phyloP scores from a whole-genome alignment of 2,329 filamentous ascomycete species.

The Colletotrichum sp. region DNA sequence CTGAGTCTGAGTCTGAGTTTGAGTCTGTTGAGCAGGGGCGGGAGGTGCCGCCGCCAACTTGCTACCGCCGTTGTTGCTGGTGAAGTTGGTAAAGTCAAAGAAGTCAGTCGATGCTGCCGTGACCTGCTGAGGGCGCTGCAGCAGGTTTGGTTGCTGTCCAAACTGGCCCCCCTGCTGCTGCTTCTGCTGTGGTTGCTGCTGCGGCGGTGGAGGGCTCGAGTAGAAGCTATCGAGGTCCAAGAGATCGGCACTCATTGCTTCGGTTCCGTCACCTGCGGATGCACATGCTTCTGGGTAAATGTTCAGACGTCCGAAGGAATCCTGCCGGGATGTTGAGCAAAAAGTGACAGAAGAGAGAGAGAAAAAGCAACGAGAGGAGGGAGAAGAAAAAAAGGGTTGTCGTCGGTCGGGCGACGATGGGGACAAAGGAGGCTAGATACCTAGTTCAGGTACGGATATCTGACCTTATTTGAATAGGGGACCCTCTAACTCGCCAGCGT shows the following conservation, averaged over 20 bases:
- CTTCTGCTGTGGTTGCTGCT: slow-evolving; percentile 27
- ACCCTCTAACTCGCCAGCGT: neutral
- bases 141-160: slow-evolving; percentile 21
- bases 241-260: slow-evolving; percentile 67
- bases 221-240: slow-evolving; percentile 65
- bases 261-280: slow-evolving; percentile 17
- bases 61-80: slow-evolving; percentile 15
- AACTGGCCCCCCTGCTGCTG: slow-evolving; percentile 7
- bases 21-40: slow-evolving; percentile 8
- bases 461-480: slow-evolving; percentile 13
- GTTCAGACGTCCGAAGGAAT: neutral
- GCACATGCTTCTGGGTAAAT: slow-evolving; percentile 1
- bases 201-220: slow-evolving; percentile 31
- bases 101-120: slow-evolving; percentile 28
- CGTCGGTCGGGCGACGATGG: neutral
- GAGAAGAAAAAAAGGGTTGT: neutral
- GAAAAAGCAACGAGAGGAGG: neutral
- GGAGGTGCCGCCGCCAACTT: neutral
- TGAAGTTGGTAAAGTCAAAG: slow-evolving; percentile 28
- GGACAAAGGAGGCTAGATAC: slow-evolving; percentile 16
- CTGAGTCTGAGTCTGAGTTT: slow-evolving; percentile 19
- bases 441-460: neutral
- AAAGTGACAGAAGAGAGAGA: neutral
- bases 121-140: slow-evolving; percentile 19
- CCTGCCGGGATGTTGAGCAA: neutral